Evolutionary conservation across 192 early-diverging fungal genomes (phyloP).

Genomic region (Coemansia sp.): DNA sequence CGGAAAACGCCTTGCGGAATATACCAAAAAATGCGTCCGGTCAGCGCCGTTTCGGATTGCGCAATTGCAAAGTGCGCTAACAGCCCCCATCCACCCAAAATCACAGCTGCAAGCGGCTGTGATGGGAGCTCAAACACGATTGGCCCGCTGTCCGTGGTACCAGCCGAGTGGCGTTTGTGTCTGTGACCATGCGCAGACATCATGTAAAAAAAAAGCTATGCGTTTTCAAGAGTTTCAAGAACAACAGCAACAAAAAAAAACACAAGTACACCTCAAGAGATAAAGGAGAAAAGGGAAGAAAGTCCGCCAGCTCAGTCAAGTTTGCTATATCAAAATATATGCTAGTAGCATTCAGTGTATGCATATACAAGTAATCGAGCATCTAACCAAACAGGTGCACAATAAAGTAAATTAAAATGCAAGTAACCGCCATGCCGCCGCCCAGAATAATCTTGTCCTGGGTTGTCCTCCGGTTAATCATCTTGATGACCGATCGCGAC

Average conservation of each 20-base stretch:
- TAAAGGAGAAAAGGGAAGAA: too few relatives aligned
- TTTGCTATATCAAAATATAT: too few relatives aligned
- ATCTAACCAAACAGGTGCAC: constrained; percentile 36
- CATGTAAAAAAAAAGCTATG: not conserved
- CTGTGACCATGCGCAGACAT: not conserved
- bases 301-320: too few relatives aligned
- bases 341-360: not conserved
- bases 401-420: constrained; percentile 43
- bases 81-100: not conserved
- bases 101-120: not conserved
- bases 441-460: constrained; percentile 50
- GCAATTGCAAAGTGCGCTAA: not conserved
- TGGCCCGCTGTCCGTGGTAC: not conserved
- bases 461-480: constrained; percentile 46
- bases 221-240: too few relatives aligned
- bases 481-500: constrained; percentile 40
- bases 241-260: too few relatives aligned
- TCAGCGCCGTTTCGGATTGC: not conserved
- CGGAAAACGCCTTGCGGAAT: not conserved
- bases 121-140: not conserved
- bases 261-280: too few relatives aligned
- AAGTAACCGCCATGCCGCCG: constrained; percentile 36
- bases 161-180: not conserved
- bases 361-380: not conserved
- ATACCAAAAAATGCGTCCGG: not conserved